These are phyloP conservation scores for Xerocomus nothofagi DNA, from an alignment of 1,284 basidiomycete species.

Conservation along the genomic window DNA sequence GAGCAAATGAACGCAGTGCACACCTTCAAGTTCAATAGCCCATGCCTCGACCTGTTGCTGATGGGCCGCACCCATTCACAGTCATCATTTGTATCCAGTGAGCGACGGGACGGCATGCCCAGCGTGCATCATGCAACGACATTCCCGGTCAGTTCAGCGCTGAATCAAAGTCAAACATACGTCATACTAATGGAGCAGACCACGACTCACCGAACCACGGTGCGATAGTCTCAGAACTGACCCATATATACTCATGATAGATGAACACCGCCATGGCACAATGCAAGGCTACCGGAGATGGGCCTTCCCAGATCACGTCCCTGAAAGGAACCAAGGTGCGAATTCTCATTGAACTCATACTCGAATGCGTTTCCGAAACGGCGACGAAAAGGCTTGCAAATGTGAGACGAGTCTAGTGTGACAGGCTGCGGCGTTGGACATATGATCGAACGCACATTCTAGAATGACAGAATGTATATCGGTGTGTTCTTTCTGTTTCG, in stretches of 20 bases:
- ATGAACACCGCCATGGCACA: constrained; percentile 12
- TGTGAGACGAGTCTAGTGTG: constrained; percentile 64
- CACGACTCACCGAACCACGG: constrained; percentile 64
- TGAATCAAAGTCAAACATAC: constrained; percentile 23
- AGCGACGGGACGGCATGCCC: constrained; percentile 37
- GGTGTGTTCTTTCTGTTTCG: constrained; percentile 64
- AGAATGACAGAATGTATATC: constrained; percentile 82
- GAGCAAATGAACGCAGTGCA: constrained; percentile 27
- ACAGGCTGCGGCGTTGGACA: constrained; percentile 32
- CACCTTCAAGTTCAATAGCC: constrained; percentile 76
- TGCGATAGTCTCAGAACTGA: constrained; percentile 75
- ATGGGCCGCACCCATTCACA: constrained; percentile 68
- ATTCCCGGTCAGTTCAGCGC: constrained; percentile 86
- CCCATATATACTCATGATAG: constrained; percentile 49
- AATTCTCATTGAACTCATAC: constrained; percentile 80
- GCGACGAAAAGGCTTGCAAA: constrained; percentile 71
- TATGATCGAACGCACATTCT: constrained; percentile 70
- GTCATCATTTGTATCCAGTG: constrained; percentile 61
- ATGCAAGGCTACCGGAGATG: constrained; percentile 14
- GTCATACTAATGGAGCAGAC: constrained; percentile 3
- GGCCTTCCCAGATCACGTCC: constrained; percentile 75
- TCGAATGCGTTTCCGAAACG: constrained; percentile 80
- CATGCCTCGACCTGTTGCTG: constrained; percentile 85
- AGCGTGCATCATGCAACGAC: constrained; percentile 69
- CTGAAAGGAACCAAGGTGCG: constrained; percentile 76